Evolutionary conservation across 805 yeast genomes (phyloP), one percentile per base, ranked within the genome.

Genomic region (Vanderwaltozyma polyspora): DNA sequence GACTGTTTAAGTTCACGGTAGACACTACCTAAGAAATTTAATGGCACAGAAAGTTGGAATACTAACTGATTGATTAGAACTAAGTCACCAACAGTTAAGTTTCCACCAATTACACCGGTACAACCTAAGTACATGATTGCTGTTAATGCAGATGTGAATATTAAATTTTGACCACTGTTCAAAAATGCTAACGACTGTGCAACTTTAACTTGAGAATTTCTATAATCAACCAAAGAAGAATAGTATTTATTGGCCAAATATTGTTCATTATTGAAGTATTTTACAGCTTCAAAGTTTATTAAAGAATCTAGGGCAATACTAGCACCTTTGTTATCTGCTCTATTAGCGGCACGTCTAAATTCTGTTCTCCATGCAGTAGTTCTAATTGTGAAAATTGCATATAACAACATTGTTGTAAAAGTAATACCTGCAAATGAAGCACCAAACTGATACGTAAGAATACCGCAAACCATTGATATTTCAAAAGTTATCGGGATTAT

Each of bases 81-180:
- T 51, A 91, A 66, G 55, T 91, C 98, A 45, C 98, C 98, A 15
- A 91, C 96, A 1, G 93, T 79, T 36, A 91, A 63, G 1, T 73
- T 58, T 0, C 95, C 95, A 3, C 71, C 59, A 11, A 85, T 76
- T n/a, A 91, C 91, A 19, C 97, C 97, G 36, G 76, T 74, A 49
- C 95, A 84, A 12, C 95, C 96, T 94, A 91, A 79, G 57, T 83
- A 91, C 98, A 91, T 91, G 93, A 91, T 91, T 2, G 78, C 82
- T 1, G 98, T 91, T 42, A 91, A 64, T 1, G 98, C 97, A 27
- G 82, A 60, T 0, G 96, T 83, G 60, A 82, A 82, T 22, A 82
- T 82, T 36, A 80, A 46, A 51, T 78, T 81, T 55, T 82, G 93
- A 13, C 93, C 93, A 0, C 85, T 68, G 44, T 82, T 82, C 40